Base-by-base conservation (phyloP, 2,329 filamentous ascomycete species). In the Colletotrichum sp. region DNA sequence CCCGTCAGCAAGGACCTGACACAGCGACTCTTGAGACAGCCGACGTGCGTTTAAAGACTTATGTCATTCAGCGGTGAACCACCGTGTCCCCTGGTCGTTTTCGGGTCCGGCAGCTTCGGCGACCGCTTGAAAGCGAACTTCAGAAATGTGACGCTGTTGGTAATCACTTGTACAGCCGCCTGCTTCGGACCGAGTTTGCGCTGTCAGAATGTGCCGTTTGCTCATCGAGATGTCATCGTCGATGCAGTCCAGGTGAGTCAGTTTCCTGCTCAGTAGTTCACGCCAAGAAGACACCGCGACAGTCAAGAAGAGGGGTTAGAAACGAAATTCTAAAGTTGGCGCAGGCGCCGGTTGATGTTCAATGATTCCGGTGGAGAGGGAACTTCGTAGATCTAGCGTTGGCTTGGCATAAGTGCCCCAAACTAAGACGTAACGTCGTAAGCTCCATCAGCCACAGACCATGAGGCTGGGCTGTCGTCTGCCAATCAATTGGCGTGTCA, bases 241-340 rank as follows among this genome's bases (percentile, higher is more conserved):
- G 74, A 68, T 73, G 24, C 60, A 48, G 48, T 69, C 48, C 55
- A 48, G 39, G 18, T 57, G 57, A 64, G 59, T 32, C 64, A 60
- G 64, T 59, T 60, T 52, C 24, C 28, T 7, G 24, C 28, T 55
- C 30, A 21, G 9, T 36, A 39, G 36, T 63, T 30, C 15, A 36
- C 34, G 70, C 73, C 73, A 75, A 73, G 43, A 36, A n/a, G 4
- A 55, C 30, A 26, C 43, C 34, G 74, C 64, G 70, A 76, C 74
- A 52, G 48, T 59, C 48, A 68, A 73, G 63, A 75, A 21, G 70
- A 73, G 70, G 70, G 69, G 72, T 71, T 60, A 57, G 24, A 30
- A 32, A 34, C 67, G 24, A 16, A 52, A 52, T 48, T 39, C 39
- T 28, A 52, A 60, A 65, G 21, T 24, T 67, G 43, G 59, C 70